Evolutionary conservation across 2,329 filamentous ascomycete species (phyloP).

Genomic region (Berkeleyomyces basicola): DNA sequence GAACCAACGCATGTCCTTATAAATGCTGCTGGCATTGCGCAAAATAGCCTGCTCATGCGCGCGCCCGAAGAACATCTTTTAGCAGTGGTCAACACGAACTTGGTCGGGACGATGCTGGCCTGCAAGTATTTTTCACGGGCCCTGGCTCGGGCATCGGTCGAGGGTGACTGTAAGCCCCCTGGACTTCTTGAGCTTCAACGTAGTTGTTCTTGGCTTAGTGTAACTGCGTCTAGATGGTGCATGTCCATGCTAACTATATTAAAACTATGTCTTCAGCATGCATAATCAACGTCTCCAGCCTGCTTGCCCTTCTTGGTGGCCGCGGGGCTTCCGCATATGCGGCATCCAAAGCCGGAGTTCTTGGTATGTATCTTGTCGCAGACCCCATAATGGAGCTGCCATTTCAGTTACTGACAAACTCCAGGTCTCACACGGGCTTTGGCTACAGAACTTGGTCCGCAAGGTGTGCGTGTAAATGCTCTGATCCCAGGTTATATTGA

Average conservation of each 20-base stretch:
- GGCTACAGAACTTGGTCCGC: conserved; percentile 42
- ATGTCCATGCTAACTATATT: not conserved
- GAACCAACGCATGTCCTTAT: conserved; percentile 42
- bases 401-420: not conserved
- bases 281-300: conserved; percentile 69
- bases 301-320: conserved; percentile 54
- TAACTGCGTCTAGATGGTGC: not conserved
- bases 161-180: conserved; percentile 7
- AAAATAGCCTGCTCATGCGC: conserved; percentile 45
- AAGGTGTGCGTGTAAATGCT: conserved; percentile 58
- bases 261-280: conserved; percentile 28
- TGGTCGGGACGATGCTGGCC: conserved; percentile 46
- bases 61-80: conserved; percentile 35
- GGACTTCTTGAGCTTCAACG: too few relatives aligned
- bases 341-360: conserved; percentile 63
- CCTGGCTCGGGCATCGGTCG: conserved; percentile 6
- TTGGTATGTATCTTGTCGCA: conserved; percentile 33
- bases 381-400: not conserved
- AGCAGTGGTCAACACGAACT: conserved; percentile 50
- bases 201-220: not conserved
- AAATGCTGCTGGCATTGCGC: conserved; percentile 63
- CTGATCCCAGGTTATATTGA: conserved; percentile 71
- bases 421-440: conserved; percentile 52
- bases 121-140: conserved; percentile 31
- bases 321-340: conserved; percentile 58